Evolutionary conservation across 306 rosid genomes (phyloP).

Genomic region (Glycine soja): DNA sequence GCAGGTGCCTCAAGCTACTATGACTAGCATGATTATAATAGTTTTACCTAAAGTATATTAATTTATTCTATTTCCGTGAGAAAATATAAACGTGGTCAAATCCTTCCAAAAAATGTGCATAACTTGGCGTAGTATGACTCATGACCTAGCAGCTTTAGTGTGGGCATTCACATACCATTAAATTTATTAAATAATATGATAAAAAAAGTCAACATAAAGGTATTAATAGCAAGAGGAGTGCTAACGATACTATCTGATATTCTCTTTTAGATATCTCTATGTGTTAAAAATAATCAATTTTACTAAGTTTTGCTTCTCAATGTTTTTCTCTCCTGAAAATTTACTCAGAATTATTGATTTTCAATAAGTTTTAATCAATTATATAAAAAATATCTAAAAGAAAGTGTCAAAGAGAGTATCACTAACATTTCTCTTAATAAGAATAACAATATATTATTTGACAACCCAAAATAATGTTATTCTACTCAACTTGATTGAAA

Average conservation of each 20-base stretch:
- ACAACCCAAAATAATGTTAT: background rate
- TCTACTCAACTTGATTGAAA: background rate
- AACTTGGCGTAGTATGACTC: background rate
- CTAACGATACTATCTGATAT: no score
- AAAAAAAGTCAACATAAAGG: no score
- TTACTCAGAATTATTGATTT: no score
- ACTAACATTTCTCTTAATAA: no score
- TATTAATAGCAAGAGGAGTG: no score
- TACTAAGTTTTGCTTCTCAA: no score
- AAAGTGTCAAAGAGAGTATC: no score
- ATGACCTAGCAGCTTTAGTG: background rate
- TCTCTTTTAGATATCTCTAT: no score
- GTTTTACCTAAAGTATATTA: background rate
- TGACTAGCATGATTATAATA: background rate
- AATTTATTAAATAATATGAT: background rate
- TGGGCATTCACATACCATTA: background rate
- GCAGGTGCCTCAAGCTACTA: background rate
- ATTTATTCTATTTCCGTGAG: background rate
- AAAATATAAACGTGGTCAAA: constrained; percentile 38
- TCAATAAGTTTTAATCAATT: no score
- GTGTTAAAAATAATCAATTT: no score
- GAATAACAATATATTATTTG: background rate
- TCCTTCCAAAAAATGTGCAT: constrained; percentile 8
- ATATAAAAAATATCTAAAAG: no score
- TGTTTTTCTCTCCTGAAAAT: no score